Conservation (phyloP, 2,329 filamentous ascomycete species). For the Raffaelea ambrosiae region DNA sequence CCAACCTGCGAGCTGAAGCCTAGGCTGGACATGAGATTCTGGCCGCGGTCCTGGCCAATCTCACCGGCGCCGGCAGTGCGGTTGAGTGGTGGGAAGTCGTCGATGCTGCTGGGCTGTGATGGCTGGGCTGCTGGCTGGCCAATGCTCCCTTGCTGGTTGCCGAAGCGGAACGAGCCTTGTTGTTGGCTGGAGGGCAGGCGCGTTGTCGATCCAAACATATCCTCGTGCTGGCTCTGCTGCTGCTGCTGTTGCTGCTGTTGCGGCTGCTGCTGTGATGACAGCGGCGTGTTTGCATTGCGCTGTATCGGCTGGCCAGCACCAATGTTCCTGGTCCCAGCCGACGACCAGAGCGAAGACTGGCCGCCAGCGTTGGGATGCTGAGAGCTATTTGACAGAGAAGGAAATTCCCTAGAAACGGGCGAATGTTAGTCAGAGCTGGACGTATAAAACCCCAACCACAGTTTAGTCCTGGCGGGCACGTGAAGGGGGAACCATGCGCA, state of each 20-base stretch:
- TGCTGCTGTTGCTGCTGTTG: no score
- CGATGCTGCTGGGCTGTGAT: conserved; percentile 37
- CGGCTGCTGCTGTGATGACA: conserved; percentile 36
- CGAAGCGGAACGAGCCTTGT: conserved; percentile 46
- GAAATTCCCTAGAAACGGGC: conserved; percentile 48
- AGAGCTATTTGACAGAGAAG: conserved; percentile 54
- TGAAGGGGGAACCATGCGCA: no score
- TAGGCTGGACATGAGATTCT: conserved; percentile 43
- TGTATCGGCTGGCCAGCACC: conserved; percentile 36
- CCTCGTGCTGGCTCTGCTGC: conserved; percentile 43
- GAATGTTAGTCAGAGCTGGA: conserved; percentile 13
- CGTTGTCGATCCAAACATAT: conserved; percentile 30
- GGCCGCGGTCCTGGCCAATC: conserved; percentile 45
- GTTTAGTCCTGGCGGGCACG: no score
- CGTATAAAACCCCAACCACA: no score
- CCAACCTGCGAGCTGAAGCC: conserved; percentile 41
- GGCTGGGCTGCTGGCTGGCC: conserved; percentile 28
- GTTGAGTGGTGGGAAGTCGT: conserved; percentile 56
- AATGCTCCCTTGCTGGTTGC: conserved; percentile 35
- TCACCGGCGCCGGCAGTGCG: conserved; percentile 45
- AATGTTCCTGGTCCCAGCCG: conserved; percentile 38
- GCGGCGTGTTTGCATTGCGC: conserved; percentile 41
- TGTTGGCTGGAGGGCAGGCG: conserved; percentile 19
- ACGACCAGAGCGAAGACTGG: conserved; percentile 47
- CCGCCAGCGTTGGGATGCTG: conserved; percentile 40